These are phyloP conservation scores for Jimgerdemannia lactiflua DNA, from an alignment of 192 early-diverging fungal species.

Conservation along the genomic window DNA sequence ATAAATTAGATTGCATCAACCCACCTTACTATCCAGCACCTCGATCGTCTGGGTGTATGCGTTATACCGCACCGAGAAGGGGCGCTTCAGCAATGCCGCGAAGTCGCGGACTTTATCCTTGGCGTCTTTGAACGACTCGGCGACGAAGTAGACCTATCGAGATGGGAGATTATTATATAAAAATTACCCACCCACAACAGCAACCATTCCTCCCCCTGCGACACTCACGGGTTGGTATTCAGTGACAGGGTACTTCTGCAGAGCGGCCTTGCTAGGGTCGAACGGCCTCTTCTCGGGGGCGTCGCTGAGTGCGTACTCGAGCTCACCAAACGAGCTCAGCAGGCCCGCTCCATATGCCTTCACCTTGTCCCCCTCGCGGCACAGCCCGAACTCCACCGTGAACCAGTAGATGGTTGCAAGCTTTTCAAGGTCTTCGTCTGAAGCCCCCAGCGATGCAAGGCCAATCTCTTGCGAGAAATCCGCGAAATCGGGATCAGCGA, in stretches of 20 bases:
- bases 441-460: constrained; percentile 86
- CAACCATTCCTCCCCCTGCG: not conserved
- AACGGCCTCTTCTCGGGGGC: constrained; percentile 80
- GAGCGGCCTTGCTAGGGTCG: constrained; percentile 73
- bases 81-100: constrained; percentile 71
- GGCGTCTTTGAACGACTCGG: constrained; percentile 90
- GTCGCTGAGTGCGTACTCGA: constrained; percentile 72
- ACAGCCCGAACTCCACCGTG: constrained; percentile 93
- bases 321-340: constrained; percentile 92
- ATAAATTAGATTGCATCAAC: not conserved
- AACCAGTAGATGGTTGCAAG: constrained; percentile 93
- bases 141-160: constrained; percentile 80
- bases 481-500: constrained; percentile 88
- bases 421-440: constrained; percentile 88
- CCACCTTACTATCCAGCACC: constrained; percentile 75
- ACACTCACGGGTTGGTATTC: constrained; percentile 79
- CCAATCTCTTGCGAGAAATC: constrained; percentile 95
- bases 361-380: constrained; percentile 64
- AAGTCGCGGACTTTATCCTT: constrained; percentile 88
- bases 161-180: constrained; percentile 1
- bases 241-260: constrained; percentile 84
- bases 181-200: not conserved
- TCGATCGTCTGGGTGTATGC: constrained; percentile 89
- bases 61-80: constrained; percentile 91
- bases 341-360: constrained; percentile 92